Evolutionary conservation across 192 early-diverging fungal species (phyloP).

Genomic region (Mortierella hygrophila): DNA sequence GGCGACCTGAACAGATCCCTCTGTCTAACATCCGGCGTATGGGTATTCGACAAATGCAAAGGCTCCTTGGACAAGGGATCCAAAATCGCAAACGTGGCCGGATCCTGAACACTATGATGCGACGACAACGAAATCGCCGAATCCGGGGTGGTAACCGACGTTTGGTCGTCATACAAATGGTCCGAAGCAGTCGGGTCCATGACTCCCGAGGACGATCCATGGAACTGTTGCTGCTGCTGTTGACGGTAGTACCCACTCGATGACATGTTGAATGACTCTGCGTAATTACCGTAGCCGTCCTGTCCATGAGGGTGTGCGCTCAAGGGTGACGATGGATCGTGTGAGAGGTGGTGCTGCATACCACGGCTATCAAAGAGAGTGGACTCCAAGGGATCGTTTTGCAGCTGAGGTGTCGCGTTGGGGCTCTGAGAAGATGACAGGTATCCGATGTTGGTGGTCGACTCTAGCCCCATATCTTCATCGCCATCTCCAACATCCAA

Average conservation of each 20-base stretch:
- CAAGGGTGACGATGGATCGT: neutral
- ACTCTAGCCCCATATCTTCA: constrained; percentile 31
- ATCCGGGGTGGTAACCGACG: neutral
- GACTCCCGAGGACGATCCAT: neutral
- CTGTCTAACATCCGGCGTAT: neutral
- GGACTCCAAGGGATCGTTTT: neutral
- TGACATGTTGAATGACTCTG: neutral
- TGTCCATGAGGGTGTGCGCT: neutral
- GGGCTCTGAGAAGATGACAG: constrained; percentile 20
- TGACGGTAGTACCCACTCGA: neutral
- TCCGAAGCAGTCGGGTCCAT: neutral
- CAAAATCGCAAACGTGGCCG: neutral
- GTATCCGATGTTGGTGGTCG: neutral
- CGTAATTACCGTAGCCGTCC: neutral
- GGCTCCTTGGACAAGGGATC: neutral
- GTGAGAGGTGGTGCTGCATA: neutral
- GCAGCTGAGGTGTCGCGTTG: neutral
- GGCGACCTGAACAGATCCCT: neutral
- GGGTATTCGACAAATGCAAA: neutral
- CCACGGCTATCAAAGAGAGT: neutral
- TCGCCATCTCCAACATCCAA: constrained; percentile 61
- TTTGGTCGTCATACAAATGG: neutral
- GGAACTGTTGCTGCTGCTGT: neutral
- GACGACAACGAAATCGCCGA: neutral
- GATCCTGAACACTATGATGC: neutral